These are phyloP conservation scores for Tetracladium maxilliforme DNA, from an alignment of 2,329 filamentous ascomycete genomes.

Conservation along the genomic window DNA sequence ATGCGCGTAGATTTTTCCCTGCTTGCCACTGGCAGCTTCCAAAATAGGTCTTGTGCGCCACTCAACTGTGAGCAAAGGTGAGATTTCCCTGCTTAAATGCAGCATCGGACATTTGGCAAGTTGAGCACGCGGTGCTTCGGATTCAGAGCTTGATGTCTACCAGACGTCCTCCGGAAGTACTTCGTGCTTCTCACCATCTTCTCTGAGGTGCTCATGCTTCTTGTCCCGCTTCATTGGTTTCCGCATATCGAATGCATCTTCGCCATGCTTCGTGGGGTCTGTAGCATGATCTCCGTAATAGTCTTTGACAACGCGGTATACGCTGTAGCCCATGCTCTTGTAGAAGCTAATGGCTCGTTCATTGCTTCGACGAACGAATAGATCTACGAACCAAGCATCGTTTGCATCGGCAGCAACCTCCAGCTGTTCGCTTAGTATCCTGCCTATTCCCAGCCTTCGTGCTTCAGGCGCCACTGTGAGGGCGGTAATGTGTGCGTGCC, in stretches of 20 bases:
- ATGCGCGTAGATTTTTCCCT: no score
- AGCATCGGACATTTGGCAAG: no score
- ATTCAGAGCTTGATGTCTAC: no score
- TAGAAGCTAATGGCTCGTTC: constrained; percentile 79
- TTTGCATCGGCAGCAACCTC: constrained; percentile 72
- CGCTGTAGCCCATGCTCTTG: constrained; percentile 78
- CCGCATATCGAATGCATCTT: constrained; percentile 95
- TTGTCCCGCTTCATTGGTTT: constrained; percentile 77
- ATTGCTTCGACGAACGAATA: constrained; percentile 87
- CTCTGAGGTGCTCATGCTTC: constrained; percentile 59
- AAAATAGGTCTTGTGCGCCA: no score
- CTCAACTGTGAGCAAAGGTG: no score
- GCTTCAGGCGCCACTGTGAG: constrained; percentile 82
- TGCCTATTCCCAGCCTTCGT: constrained; percentile 75
- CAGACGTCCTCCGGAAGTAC: constrained; percentile 81
- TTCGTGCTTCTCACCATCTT: constrained; percentile 63
- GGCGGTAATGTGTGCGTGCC: constrained; percentile 96
- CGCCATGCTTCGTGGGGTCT: constrained; percentile 63
- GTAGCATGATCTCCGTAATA: constrained; percentile 96
- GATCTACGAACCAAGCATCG: constrained; percentile 85
- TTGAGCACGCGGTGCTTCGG: no score
- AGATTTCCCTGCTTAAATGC: no score
- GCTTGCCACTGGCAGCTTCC: no score
- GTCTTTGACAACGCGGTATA: constrained; percentile 75
- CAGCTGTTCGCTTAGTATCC: constrained; percentile 64